These are phyloP conservation scores for Trichophyton equinum DNA, from an alignment of 2,329 filamentous ascomycete genomes.

Conservation along the genomic window DNA sequence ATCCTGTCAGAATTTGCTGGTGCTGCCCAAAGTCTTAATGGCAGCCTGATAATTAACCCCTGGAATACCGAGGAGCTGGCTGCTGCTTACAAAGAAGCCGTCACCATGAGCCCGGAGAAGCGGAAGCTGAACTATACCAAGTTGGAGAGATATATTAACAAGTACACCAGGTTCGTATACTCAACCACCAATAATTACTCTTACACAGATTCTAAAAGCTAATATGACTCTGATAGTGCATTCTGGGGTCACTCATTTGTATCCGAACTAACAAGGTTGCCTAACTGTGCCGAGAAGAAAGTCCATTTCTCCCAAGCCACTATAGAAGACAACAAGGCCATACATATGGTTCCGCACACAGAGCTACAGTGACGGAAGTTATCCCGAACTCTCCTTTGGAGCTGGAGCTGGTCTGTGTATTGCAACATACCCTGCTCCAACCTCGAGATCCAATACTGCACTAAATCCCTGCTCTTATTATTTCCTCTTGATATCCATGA, in stretches of 20 bases:
- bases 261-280: conserved; percentile 57
- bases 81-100: conserved; percentile 86
- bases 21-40: conserved; percentile 86
- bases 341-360: not conserved
- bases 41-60: conserved; percentile 87
- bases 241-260: conserved; percentile 97
- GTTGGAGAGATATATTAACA: conserved; percentile 87
- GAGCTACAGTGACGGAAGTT: not conserved
- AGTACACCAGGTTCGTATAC: conserved; percentile 65
- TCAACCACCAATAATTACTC: not conserved
- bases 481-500: not conserved
- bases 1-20: conserved; percentile 95
- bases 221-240: conserved; percentile 40
- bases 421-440: not conserved
- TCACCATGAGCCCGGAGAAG: conserved; percentile 88
- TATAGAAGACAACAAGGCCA: not conserved
- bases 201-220: not conserved
- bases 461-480: not conserved
- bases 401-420: not conserved
- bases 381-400: not conserved
- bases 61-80: conserved; percentile 97
- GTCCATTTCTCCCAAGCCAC: conserved; percentile 16
- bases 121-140: conserved; percentile 79
- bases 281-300: conserved; percentile 40
- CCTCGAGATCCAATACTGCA: not conserved